Evolutionary conservation across 2,329 filamentous ascomycete genomes (phyloP).

Genomic region (Aspergillus sp.): DNA sequence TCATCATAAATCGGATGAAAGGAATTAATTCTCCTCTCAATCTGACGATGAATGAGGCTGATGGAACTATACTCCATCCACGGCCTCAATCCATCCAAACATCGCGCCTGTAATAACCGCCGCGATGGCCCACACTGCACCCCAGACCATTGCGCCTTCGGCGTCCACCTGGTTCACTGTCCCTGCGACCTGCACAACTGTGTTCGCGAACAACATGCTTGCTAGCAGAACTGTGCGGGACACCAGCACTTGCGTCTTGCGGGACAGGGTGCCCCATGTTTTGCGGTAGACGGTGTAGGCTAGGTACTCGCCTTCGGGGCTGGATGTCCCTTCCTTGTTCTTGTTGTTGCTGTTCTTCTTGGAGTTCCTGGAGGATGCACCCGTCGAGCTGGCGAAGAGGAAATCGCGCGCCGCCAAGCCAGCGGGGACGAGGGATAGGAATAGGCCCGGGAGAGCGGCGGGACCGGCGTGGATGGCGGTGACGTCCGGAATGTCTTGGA

Average conservation of each 20-base stretch:
- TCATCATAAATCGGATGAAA: neutral
- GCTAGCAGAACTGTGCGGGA: slow-evolving; percentile 60
- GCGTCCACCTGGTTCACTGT: slow-evolving; percentile 71
- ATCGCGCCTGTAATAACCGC: slow-evolving; percentile 30
- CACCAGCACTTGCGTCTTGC: slow-evolving; percentile 64
- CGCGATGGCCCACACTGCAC: slow-evolving; percentile 70
- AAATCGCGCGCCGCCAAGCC: slow-evolving; percentile 74
- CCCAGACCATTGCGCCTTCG: slow-evolving; percentile 71
- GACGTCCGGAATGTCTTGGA: slow-evolving; percentile 69
- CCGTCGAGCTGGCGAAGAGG: slow-evolving; percentile 65
- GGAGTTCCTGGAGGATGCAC: slow-evolving; percentile 40
- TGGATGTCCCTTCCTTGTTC: slow-evolving; percentile 50
- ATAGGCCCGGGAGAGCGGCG: slow-evolving; percentile 49
- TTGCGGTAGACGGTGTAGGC: slow-evolving; percentile 63
- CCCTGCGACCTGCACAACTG: slow-evolving; percentile 65
- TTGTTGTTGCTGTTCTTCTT: slow-evolving; percentile 45
- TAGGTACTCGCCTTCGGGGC: slow-evolving; percentile 70
- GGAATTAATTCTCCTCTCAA: neutral
- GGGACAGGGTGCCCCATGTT: slow-evolving; percentile 63
- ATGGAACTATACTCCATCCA: slow-evolving; percentile 35
- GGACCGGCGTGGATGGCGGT: slow-evolving; percentile 66
- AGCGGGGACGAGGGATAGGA: slow-evolving; percentile 63
- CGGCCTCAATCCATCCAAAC: slow-evolving; percentile 45
- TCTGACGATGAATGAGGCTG: neutral
- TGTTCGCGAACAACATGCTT: slow-evolving; percentile 52